Base-by-base conservation (phyloP, 352 stramenopile species). In the Globisporangium carolinianum region DNA sequence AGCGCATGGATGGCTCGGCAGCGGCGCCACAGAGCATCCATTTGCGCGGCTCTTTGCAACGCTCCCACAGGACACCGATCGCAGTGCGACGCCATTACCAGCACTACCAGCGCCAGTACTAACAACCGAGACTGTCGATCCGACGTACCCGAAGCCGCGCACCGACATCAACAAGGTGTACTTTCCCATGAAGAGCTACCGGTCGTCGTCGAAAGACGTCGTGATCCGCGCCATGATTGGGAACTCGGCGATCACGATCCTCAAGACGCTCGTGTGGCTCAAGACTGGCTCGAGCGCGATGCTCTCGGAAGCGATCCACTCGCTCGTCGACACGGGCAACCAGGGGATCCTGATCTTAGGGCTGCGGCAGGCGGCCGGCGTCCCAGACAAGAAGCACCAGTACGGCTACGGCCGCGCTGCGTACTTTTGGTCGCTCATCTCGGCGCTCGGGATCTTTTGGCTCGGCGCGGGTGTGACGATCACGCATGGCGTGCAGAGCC, bases 361-460 rank as follows among this genome's bases (percentile, higher is more conserved):
- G 0, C 68, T 96, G n/a, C 84, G 78, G 10, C 86, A 96, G 60
- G 85, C 86, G 3, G 77, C 81, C 3, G 85, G 86, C 46, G 81
- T 86, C 36, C 94, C 96, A 0, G 96, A 99, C 67, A 93, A 93
- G 61, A 83, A 86, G 42, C 96, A 99, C 72, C 96, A 97, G 58
- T 99, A 99, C 69, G 97, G 95, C 48, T 99, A 99, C 71, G 96
- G 96, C 38, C 97, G 97, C 59, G 91, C 86, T 7, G 89, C 97
- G 50, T 99, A 99, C 82, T 99, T 99, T 72, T 99, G 97, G 97
- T 97, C 93, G 61, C 81, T 99, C 24, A 97, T 99, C 18, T 98
- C 87, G 8, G 97, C 97, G 48, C 72, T 99, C n/a, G 96, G 96
- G 10, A 99, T 98, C 39, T 99, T 99, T 58, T 99, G 97, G 83